phyloP scores from a whole-genome alignment of 1,284 basidiomycete genomes.

The Ganoderma lucidum region DNA sequence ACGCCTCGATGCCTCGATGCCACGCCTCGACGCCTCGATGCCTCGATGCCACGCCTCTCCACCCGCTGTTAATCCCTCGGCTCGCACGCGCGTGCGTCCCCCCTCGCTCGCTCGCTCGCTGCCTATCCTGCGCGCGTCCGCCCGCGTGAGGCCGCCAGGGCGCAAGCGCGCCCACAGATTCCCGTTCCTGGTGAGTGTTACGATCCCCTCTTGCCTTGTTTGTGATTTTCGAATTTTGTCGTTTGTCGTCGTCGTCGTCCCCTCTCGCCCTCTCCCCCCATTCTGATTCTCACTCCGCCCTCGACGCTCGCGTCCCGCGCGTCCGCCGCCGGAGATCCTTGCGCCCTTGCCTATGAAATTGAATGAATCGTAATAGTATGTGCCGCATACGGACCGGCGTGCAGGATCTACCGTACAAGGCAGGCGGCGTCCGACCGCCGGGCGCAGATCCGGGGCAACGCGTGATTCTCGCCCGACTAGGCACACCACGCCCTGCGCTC shows the following conservation, averaged over 20 bases:
- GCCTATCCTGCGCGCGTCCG: neutral
- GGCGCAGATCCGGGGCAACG: neutral
- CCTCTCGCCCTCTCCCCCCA: neutral
- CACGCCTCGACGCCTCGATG: neutral
- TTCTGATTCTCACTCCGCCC: no score
- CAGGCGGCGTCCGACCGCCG: neutral
- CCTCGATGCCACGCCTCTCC: neutral
- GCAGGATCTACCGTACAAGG: neutral
- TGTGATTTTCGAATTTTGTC: neutral
- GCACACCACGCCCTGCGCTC: neutral
- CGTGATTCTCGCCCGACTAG: neutral
- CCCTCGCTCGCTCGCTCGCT: neutral
- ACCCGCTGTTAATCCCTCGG: constrained; percentile 5
- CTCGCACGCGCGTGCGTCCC: neutral
- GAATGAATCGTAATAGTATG: neutral
- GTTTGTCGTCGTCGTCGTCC: neutral
- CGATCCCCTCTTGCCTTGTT: neutral
- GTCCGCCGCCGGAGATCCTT: constrained; percentile 1
- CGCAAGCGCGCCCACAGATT: neutral
- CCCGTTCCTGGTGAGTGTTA: neutral
- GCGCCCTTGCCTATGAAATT: neutral
- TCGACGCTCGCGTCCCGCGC: no score
- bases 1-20: neutral
- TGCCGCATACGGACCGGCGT: no score
- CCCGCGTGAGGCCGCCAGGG: constrained; percentile 1